Conservation (phyloP, 75 land plant species). For the Cupressus sempervirens region DNA sequence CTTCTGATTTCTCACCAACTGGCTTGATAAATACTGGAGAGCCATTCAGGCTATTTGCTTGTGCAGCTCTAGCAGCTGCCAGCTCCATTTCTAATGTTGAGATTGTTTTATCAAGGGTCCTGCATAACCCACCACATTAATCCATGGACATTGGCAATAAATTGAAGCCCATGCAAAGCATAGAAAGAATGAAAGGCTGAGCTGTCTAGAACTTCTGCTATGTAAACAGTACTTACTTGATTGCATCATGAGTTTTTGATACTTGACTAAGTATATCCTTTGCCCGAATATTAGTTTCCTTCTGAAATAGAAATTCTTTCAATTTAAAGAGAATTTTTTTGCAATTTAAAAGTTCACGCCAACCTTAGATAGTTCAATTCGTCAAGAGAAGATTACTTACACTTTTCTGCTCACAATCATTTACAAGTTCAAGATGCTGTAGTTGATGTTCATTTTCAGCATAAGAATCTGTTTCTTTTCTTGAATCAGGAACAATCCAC, state of each 20-base stretch:
- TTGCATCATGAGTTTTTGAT: constrained; percentile 17
- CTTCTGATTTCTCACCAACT: constrained; percentile 19
- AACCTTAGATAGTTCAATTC: background rate
- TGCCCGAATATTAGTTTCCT: background rate
- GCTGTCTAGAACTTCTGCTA: background rate
- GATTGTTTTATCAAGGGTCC: constrained; percentile 74
- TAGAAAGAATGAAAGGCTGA: background rate
- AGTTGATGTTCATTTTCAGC: background rate
- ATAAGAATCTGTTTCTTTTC: background rate
- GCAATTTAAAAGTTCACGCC: background rate
- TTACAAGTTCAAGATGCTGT: constrained; percentile 7
- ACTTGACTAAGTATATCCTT: constrained; percentile 15
- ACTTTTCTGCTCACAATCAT: constrained; percentile 14
- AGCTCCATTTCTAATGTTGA: constrained; percentile 74
- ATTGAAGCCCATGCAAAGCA: background rate
- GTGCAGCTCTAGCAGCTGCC: constrained; percentile 70
- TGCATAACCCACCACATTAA: constrained; percentile 24
- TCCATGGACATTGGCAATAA: background rate
- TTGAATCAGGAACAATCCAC: constrained; percentile 14
- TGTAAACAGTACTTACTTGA: constrained; percentile 8
- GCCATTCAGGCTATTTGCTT: constrained; percentile 37
- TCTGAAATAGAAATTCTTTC: constrained; percentile 5
- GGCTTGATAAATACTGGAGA: constrained; percentile 29
- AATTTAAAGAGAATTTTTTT: background rate
- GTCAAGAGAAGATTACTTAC: constrained; percentile 3